Percentiles rank a stretch among this genome's conserved stretches.
These are phyloP conservation scores for Sporothrix variecibatus DNA, from an alignment of 2,329 filamentous ascomycete species.

Conservation along the genomic window DNA sequence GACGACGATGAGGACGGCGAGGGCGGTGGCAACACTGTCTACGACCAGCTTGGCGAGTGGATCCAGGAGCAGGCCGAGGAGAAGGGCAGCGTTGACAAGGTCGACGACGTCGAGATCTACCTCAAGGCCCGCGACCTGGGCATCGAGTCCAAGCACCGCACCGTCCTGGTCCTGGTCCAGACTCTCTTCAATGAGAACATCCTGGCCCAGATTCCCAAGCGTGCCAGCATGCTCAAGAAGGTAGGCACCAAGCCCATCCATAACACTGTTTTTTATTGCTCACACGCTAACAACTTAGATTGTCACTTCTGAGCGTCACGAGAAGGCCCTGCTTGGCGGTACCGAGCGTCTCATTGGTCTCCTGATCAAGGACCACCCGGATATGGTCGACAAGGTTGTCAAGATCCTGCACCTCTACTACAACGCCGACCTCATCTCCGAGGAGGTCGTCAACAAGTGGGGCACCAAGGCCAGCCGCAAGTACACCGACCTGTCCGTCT, in stretches of 20 bases:
- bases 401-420: constrained; percentile 90
- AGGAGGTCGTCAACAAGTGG: constrained; percentile 89
- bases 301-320: constrained; percentile 86
- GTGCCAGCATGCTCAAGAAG: constrained; percentile 86
- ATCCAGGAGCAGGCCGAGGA: constrained; percentile 72
- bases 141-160: constrained; percentile 93
- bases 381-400: constrained; percentile 73
- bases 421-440: constrained; percentile 82
- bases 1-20: constrained; percentile 83
- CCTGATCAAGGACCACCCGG: constrained; percentile 73
- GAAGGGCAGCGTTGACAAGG: constrained; percentile 72
- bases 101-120: constrained; percentile 90
- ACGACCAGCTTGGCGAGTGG: constrained; percentile 93
- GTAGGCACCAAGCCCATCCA: constrained; percentile 46
- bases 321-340: constrained; percentile 93
- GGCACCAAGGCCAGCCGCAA: constrained; percentile 96
- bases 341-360: constrained; percentile 84
- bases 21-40: constrained; percentile 71
- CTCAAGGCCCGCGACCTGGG: constrained; percentile 95
- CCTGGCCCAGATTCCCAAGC: constrained; percentile 79
- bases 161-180: constrained; percentile 86
- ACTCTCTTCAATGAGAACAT: constrained; percentile 92
- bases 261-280: not conserved
- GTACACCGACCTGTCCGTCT: constrained; percentile 85
- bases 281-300: constrained; percentile 50